phyloP scores from a whole-genome alignment of 371 early-diverging fungal genomes.

The Dinochytrium kinnereticum region DNA sequence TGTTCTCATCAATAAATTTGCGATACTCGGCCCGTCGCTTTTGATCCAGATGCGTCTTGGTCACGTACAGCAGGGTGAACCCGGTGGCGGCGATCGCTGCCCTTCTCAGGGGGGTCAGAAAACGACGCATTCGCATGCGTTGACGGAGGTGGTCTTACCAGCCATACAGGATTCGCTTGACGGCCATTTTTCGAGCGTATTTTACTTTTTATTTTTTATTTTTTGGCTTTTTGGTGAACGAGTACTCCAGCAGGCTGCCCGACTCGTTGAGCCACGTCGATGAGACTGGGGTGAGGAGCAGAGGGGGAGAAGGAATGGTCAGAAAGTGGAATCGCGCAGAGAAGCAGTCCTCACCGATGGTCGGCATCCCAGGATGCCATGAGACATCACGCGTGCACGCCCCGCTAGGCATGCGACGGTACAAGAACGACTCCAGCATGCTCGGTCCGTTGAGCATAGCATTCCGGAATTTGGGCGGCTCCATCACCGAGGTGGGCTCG shows the following conservation, averaged over 20 bases:
- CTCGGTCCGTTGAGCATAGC: constrained; percentile 25
- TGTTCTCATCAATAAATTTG: background rate
- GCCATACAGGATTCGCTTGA: background rate
- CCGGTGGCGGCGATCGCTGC: background rate
- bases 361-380: constrained; percentile 65
- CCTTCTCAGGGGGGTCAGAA: background rate
- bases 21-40: constrained; percentile 8
- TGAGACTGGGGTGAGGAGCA: background rate
- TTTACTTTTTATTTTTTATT: background rate
- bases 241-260: background rate
- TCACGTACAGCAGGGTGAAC: background rate
- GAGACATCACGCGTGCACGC: constrained; percentile 60
- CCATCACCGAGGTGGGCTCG: constrained; percentile 10
- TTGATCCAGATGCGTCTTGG: background rate
- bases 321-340: constrained; percentile 1
- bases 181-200: background rate
- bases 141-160: background rate
- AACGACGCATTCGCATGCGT: background rate
- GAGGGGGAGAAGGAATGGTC: background rate
- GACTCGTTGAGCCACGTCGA: constrained; percentile 2
- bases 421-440: constrained; percentile 38
- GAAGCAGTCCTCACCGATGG: constrained; percentile 30
- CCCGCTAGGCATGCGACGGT: constrained; percentile 23
- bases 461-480: constrained; percentile 16
- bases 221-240: too few species aligned